phyloP scores from a whole-genome alignment of 495 filamentous ascomycete species.

The Neurospora tetraspora region DNA sequence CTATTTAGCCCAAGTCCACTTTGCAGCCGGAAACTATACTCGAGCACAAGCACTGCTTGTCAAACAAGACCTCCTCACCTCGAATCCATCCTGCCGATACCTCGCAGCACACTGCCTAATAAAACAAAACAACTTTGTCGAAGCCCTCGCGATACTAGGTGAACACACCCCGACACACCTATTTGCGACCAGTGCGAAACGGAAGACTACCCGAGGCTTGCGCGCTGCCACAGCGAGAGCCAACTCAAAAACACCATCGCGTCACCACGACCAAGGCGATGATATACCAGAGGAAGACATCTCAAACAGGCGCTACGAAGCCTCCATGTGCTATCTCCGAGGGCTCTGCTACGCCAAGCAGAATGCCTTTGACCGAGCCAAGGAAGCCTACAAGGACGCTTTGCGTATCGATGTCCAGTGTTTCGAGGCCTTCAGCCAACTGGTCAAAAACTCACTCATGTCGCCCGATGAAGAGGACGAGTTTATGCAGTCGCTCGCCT shows the following conservation, averaged over 20 bases:
- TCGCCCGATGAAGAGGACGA: constrained; percentile 94
- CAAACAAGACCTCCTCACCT: constrained; percentile 72
- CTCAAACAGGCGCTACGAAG: constrained; percentile 75
- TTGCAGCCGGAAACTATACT: constrained; percentile 85
- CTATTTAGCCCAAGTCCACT: constrained; percentile 91
- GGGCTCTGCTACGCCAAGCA: constrained; percentile 94
- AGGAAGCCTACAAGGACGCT: constrained; percentile 96
- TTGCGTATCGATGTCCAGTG: constrained; percentile 96
- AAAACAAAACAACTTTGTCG: constrained; percentile 78
- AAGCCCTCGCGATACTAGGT: constrained; percentile 78
- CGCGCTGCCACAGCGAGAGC: constrained; percentile 27
- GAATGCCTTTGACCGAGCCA: constrained; percentile 93
- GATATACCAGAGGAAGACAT: constrained; percentile 59
- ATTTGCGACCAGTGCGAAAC: constrained; percentile 53
- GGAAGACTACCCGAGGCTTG: constrained; percentile 35
- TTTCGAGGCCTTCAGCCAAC: constrained; percentile 93
- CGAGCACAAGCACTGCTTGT: constrained; percentile 76
- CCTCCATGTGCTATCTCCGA: constrained; percentile 92
- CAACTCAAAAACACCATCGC: constrained; percentile 34
- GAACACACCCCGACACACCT: constrained; percentile 88
- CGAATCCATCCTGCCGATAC: constrained; percentile 78
- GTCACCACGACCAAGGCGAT: constrained; percentile 40
- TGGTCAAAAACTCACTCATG: constrained; percentile 97
- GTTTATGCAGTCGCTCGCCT: constrained; percentile 86
- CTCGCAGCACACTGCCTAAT: constrained; percentile 89